These are phyloP conservation scores for Malus sylvestris DNA, from an alignment of 306 rosid genomes.

Conservation along the genomic window DNA sequence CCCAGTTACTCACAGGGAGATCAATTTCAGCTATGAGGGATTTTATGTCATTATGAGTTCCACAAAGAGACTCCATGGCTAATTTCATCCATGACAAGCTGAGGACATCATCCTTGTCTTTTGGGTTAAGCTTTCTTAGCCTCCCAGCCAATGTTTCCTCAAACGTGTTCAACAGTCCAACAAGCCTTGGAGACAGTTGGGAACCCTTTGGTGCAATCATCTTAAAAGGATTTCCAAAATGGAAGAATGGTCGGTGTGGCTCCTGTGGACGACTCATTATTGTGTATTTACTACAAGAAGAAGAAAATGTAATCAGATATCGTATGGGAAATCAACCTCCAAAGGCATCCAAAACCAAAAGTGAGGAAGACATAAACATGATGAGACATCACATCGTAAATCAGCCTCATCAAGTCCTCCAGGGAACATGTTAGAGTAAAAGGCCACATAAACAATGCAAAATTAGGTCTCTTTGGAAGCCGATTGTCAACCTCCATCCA, in stretches of 20 bases:
- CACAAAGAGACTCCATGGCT: slow-evolving; percentile 59
- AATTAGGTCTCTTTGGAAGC: neutral
- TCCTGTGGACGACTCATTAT: slow-evolving; percentile 67
- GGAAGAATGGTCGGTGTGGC: slow-evolving; percentile 60
- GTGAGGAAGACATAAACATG: neutral
- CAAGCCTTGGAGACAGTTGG: slow-evolving; percentile 44
- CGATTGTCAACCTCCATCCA: neutral
- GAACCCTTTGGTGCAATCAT: slow-evolving; percentile 54
- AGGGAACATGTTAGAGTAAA: neutral
- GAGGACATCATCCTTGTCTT: slow-evolving; percentile 51
- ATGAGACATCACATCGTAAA: neutral
- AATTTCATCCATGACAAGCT: slow-evolving; percentile 77
- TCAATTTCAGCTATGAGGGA: slow-evolving; percentile 51
- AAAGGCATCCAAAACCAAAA: neutral
- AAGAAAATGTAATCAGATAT: neutral
- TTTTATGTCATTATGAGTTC: slow-evolving; percentile 49
- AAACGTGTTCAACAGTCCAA: slow-evolving; percentile 37
- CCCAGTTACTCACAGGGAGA: slow-evolving; percentile 69
- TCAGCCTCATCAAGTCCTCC: neutral
- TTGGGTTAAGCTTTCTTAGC: slow-evolving; percentile 53
- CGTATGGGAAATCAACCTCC: neutral
- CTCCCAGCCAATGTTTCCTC: slow-evolving; percentile 64
- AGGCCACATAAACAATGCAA: neutral
- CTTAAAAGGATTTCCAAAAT: slow-evolving; percentile 76
- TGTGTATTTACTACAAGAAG: slow-evolving; percentile 26